phyloP scores from a whole-genome alignment of 371 early-diverging fungal species.

The Coemansia sp. region DNA sequence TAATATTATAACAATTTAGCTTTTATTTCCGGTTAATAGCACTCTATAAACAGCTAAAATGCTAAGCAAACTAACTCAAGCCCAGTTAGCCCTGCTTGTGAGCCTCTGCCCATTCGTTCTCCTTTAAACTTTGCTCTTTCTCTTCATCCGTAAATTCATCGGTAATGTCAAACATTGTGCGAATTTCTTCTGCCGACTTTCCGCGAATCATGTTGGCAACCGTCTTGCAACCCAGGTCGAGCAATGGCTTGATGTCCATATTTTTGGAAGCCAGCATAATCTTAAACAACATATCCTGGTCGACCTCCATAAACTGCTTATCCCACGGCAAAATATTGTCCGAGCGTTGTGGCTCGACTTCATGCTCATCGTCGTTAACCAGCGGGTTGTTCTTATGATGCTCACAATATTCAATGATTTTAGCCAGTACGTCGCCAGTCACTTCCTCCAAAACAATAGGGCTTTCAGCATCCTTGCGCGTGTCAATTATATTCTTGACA shows the following conservation, averaged over 20 bases:
- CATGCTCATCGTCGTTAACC: slow-evolving; percentile 38
- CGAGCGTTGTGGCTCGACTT: slow-evolving; percentile 62
- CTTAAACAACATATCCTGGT: slow-evolving; percentile 77
- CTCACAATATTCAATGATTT: slow-evolving; percentile 82
- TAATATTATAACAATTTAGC: too few species aligned
- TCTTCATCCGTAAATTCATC: too few species aligned
- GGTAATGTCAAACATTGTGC: slow-evolving; percentile 90
- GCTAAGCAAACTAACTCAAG: too few species aligned
- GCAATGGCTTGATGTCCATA: slow-evolving; percentile 91
- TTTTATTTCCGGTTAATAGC: too few species aligned
- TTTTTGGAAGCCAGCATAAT: slow-evolving; percentile 90
- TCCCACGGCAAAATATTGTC: slow-evolving; percentile 84
- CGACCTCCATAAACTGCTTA: slow-evolving; percentile 75
- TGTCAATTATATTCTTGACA: slow-evolving; percentile 94
- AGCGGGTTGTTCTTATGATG: slow-evolving; percentile 73
- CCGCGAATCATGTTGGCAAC: slow-evolving; percentile 98
- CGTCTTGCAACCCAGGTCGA: slow-evolving; percentile 96
- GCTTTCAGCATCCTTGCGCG: slow-evolving; percentile 73
- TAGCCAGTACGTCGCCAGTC: slow-evolving; percentile 65
- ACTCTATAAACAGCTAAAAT: too few species aligned
- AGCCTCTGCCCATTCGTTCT: neutral
- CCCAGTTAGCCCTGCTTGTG: neutral
- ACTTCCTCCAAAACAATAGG: slow-evolving; percentile 83
- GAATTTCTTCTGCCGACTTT: slow-evolving; percentile 91
- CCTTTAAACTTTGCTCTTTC: too few species aligned